Evolutionary conservation across 2,329 filamentous ascomycete species (phyloP), one percentile per base, ranked within the genome.

Genomic region (Aspergillus uvarum): DNA sequence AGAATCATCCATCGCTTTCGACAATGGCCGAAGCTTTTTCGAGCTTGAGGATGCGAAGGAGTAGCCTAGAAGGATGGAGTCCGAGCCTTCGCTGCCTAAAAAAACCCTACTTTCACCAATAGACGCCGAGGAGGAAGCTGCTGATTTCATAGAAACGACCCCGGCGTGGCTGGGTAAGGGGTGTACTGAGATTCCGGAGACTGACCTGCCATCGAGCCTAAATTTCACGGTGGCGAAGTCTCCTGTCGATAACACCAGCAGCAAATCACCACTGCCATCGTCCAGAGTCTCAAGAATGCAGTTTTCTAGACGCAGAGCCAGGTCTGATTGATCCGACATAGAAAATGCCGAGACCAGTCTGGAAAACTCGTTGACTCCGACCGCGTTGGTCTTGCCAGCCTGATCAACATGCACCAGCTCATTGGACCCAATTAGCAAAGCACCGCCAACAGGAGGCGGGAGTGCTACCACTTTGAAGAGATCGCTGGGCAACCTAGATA

Each of bases 331-430:
- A 73, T 99, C 95, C 5, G 86, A 84, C 73, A 99, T 87, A 54
- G 89, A 86, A 69, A 97, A 98, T 0, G 89, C 85, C 2, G 94
- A 96, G 64, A 87, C 86, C 62, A 90, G 86, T 73, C 88, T 91
- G 4, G 93, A 89, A 77, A 96, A 96, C 35, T 91, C 85, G 71
- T 99, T 99, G 64, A 99, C 91, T 4, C 90, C 94, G 60, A 98
- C 89, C 2, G 92, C 94, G 70, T 92, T 96, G 12, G 92, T 86
- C 75, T 96, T 97, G 31, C 95, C 95, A 11, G 92, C 92, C 80
- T 99, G 95, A 71, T 98, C 94, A 65, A 99, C 87, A 74, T 99
- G 95, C 61, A 99, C 90, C 63, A 99, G 77, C 72, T 97, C 92
- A 72, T 99, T 98, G 51, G 85, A 83, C 29, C 95, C 96, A 21